Base-by-base conservation (phyloP, 2,329 filamentous ascomycete genomes). In the Fusarium sambucinum region DNA sequence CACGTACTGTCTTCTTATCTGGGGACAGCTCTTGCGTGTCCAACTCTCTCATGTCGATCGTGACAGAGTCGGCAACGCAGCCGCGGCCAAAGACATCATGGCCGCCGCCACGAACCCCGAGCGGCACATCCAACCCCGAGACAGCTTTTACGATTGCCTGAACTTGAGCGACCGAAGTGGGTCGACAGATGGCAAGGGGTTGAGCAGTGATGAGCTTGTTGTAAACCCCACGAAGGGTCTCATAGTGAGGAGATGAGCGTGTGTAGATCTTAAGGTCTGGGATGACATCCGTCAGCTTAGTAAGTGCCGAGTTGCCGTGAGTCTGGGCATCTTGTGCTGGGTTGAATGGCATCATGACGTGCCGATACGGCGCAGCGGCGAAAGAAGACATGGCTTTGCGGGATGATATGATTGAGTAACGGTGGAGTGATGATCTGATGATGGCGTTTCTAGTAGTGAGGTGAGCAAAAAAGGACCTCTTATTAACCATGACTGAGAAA, bases 11-110 rank as follows among this genome's bases (percentile, higher is more conserved):
- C 13, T 25, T 25, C 35, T 38, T 55, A 33, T 61, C 53, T 4
- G 56, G 30, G 77, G 46, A 79, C 80, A 7, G 41, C 7, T 55
- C 44, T 9, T 59, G 40, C 10, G 38, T 44, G 11, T 66, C 50
- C 32, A 66, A 16, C n/a, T 55, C 54, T 21, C 62, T 54, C 19
- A 58, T 32, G 50, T 66, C 62, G 30, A 66, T 51, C 9, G 48
- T 60, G 52, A 66, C 45, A 17, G 58, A 60, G 12, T 52, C 45
- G 6, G 52, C 53, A 25, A 63, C 37, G 14, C 57, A 45, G 21
- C 55, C 53, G 3, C 55, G 50, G 6, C 45, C 63, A 47, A 57
- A 63, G 32, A 66, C 53, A n/a, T 55, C 41, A 27, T 66, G 63
- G 19, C 59, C 63, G 12, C 63, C 63, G 7, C n/a, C 35, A 9